Conservation (phyloP, 768 basidiomycete genomes). For the Rhodotorula diobovata region DNA sequence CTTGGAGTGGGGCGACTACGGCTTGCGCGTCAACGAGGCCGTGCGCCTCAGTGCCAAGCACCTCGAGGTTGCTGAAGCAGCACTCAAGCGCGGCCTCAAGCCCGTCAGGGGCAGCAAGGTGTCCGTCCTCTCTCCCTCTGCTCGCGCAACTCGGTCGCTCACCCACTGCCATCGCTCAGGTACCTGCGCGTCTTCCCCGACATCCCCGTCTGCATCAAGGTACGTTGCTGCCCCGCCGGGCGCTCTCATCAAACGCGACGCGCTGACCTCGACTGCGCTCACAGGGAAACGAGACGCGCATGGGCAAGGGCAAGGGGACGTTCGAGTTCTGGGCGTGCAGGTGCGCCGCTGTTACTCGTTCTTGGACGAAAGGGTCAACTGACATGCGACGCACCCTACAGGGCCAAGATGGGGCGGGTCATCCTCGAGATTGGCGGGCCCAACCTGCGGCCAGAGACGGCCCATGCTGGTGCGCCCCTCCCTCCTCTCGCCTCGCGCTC, state of each 20-base stretch:
- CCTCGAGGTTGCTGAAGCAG: conserved; percentile 76
- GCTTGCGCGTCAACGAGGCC: conserved; percentile 74
- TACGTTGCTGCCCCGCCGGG: conserved; percentile 45
- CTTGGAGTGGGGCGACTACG: conserved; percentile 85
- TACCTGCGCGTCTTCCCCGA: conserved; percentile 84
- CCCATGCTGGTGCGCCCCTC: conserved; percentile 68
- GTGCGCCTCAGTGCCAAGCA: conserved; percentile 82
- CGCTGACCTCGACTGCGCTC: not conserved
- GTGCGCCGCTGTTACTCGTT: conserved; percentile 50
- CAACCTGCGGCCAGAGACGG: conserved; percentile 84
- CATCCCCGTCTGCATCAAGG: conserved; percentile 95
- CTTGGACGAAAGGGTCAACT: not conserved
- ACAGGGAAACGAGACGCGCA: conserved; percentile 95
- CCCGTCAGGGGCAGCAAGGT: conserved; percentile 80
- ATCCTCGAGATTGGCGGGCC: conserved; percentile 89
- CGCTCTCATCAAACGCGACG: no score
- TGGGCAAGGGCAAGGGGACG: conserved; percentile 98
- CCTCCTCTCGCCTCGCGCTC: not conserved
- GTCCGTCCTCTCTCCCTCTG: conserved; percentile 47
- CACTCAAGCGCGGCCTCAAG: conserved; percentile 84
- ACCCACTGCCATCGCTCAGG: not conserved
- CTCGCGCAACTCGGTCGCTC: not conserved
- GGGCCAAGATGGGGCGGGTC: conserved; percentile 80
- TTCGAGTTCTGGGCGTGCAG: conserved; percentile 97
- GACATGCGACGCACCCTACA: conserved; percentile 43